A percentile compares a stretch with the other conserved stretches of the same genome.
phyloP scores from a whole-genome alignment of 257 asterid species.

The Parsonsia alboflavescens region DNA sequence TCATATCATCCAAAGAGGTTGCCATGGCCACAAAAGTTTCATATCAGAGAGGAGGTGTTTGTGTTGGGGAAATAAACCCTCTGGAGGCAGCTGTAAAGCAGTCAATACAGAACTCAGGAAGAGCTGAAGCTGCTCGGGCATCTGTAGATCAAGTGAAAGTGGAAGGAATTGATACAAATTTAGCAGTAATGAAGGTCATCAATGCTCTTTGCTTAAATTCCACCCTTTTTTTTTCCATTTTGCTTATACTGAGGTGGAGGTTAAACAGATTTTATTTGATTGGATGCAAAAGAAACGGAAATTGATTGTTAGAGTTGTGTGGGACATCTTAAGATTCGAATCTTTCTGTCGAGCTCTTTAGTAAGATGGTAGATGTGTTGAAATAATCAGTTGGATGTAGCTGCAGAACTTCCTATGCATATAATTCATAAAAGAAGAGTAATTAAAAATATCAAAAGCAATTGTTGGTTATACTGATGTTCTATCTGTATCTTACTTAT shows the following conservation, averaged over 20 bases:
- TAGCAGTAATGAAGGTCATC: slow-evolving; percentile 79
- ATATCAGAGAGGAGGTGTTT: slow-evolving; percentile 48
- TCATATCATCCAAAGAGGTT: slow-evolving; percentile 39
- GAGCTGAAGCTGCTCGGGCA: slow-evolving; percentile 90
- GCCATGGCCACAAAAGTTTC: slow-evolving; percentile 41
- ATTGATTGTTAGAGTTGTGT: background rate
- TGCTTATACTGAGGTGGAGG: slow-evolving; percentile 1
- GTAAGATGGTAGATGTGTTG: no score
- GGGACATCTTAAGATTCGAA: background rate
- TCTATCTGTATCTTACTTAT: background rate
- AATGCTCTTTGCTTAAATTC: slow-evolving; percentile 7
- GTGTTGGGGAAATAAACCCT: slow-evolving; percentile 71
- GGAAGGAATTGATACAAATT: slow-evolving; percentile 84
- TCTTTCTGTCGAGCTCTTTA: background rate
- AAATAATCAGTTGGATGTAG: background rate
- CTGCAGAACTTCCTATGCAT: background rate
- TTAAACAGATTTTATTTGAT: background rate
- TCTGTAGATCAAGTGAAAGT: slow-evolving; percentile 90
- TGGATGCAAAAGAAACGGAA: background rate
- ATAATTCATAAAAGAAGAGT: background rate
- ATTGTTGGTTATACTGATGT: background rate
- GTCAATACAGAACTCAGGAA: slow-evolving; percentile 69
- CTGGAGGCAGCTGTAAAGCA: slow-evolving; percentile 68
- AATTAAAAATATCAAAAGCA: background rate
- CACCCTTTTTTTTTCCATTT: slow-evolving; percentile 8